Evolutionary conservation across 2,329 filamentous ascomycete genomes (phyloP), one percentile per base, ranked within the genome.

Genomic region (Talaromyces funiculosus): DNA sequence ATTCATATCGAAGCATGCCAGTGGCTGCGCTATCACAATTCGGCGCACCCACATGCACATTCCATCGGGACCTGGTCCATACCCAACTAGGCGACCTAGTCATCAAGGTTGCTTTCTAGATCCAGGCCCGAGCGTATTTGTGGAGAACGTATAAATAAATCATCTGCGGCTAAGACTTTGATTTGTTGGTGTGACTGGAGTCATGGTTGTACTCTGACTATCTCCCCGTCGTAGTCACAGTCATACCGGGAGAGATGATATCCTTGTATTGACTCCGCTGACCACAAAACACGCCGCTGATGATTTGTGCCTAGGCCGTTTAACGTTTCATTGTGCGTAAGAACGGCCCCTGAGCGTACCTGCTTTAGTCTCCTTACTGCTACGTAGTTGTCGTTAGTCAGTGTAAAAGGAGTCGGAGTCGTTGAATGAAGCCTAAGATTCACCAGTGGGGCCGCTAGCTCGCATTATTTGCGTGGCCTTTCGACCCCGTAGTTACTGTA

Each of bases 301-400:
- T 56, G 53, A 16, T n/a, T 10, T 16, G 20, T 20, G 16, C 26
- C 33, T 57, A 16, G 20, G 35, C 54, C 40, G 54, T 47, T 47
- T 47, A 31, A 57, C 29, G 54, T 57, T 57, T n/a, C 54, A 57
- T 57, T 47, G n/a, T 47, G 8, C 16, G 43, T 24, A 33, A n/a
- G n/a, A n/a, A 20, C 40, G 3, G 40, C 24, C 24, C 37, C 40
- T 56, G 45, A 51, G 4, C 5, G 45, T 35, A 51, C 47, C 47
- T 51, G 47, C 47, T 33, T 51, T 51, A 35, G 47, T 14, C 20
- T 29, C 22, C 24, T 22, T n/a, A 47, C n/a, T n/a, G n/a, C n/a
- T n/a, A n/a, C n/a, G n/a, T n/a, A n/a, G n/a, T n/a, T n/a, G n/a
- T n/a, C n/a, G n/a, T n/a, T n/a, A n/a, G n/a, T n/a, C n/a, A 26